Base-by-base conservation (phyloP, 2,329 filamentous ascomycete species). In the Intubia oerlemansii region DNA sequence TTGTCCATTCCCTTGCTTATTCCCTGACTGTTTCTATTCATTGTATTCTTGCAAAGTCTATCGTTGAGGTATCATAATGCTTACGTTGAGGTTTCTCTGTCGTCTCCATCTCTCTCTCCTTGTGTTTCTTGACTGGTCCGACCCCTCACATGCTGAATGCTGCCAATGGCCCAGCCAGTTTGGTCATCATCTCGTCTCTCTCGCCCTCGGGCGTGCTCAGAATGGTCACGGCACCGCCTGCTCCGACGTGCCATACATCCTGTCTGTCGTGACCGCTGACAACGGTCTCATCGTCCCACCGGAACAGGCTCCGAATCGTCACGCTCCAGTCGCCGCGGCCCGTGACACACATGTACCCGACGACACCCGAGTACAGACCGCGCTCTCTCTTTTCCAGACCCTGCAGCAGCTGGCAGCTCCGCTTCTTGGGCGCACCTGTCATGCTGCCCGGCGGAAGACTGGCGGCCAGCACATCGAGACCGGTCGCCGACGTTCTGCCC, bases 391-490 rank as follows among this genome's bases (percentile, higher is more conserved):
- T 17, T 49, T 92, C 84, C 24, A 92, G 60, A 4, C 58, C 52
- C 34, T 62, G 59, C 13, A 95, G 56, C 26, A 93, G 63, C 54
- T 91, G 74, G 47, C 85, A 93, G 37, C 77, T 85, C 27, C 85
- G 66, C 51, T 85, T 84, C 57, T 95, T 95, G 0, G 85, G 88
- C 1, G 85, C 85, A 6, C 88, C 88, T 2, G 85, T 95, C 88
- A 95, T 95, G 42, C 77, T 85, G 0, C 88, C 85, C 0, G 88
- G 82, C 0, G 88, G 85, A 1, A 95, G 59, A 27, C 72, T 77
- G 6, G 70, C 62, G 0, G 75, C 66, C 0, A 95, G 63, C 4
- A 85, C 74, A 34, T 85, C 74, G 20, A 88, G 55, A 2, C 77
- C 79, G 0, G 68, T 67, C 23, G 5, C 19, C 19, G 10, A 17